phyloP scores from a whole-genome alignment of 306 rosid species.

The Pachyrhizus erosus region DNA sequence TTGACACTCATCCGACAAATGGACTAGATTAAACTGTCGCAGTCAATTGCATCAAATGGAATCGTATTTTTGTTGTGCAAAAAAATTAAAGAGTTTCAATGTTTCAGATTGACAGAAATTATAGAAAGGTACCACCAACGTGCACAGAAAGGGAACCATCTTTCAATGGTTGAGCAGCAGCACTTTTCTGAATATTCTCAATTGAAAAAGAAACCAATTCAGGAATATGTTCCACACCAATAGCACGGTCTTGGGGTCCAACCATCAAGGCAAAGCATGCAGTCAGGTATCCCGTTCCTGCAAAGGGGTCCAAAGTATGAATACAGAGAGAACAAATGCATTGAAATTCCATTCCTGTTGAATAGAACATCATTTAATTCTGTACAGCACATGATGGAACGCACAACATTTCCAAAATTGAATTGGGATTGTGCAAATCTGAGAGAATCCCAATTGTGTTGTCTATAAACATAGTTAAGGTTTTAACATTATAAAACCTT shows the following conservation, averaged over 20 bases:
- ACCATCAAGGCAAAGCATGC: conserved; percentile 95
- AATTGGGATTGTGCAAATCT: conserved; percentile 12
- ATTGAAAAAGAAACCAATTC: conserved; percentile 82
- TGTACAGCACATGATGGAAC: neutral
- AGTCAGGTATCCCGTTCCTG: conserved; percentile 95
- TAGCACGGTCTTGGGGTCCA: conserved; percentile 78
- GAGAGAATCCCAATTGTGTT: neutral
- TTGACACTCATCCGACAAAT: neutral
- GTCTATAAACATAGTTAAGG: neutral
- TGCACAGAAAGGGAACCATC: conserved; percentile 87
- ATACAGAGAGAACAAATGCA: neutral
- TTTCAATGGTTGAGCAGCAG: conserved; percentile 70
- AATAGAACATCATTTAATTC: neutral
- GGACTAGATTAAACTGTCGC: neutral
- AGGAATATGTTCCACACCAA: conserved; percentile 96
- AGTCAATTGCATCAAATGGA: neutral
- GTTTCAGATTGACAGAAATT: neutral
- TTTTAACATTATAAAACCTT: conserved; percentile 4
- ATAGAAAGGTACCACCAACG: conserved; percentile 64
- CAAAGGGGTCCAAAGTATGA: conserved; percentile 19
- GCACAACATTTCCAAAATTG: neutral
- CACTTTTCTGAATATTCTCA: conserved; percentile 75
- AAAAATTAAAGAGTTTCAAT: neutral
- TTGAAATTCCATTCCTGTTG: neutral
- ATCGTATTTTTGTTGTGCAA: neutral